These are phyloP conservation scores for Artomyces pyxidatus DNA, from an alignment of 768 basidiomycete species.

Conservation along the genomic window DNA sequence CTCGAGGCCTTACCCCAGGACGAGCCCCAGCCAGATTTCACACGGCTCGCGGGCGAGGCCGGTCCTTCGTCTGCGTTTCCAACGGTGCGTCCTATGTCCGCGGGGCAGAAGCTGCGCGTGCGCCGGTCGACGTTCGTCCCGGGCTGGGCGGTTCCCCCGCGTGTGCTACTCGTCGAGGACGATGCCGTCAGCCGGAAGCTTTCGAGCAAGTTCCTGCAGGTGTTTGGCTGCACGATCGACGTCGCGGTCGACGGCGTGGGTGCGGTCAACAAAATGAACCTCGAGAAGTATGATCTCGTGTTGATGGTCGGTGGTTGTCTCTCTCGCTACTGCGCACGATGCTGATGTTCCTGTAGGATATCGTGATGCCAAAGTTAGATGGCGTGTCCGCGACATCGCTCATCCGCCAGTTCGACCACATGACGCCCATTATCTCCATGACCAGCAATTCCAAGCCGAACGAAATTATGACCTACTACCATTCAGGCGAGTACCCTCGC, in stretches of 20 bases:
- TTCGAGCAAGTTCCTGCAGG: conserved; percentile 88
- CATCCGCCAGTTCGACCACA: conserved; percentile 90
- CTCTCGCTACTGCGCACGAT: not conserved
- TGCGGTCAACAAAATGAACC: conserved; percentile 94
- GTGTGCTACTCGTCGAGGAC: conserved; percentile 91
- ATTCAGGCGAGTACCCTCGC: conserved; percentile 42
- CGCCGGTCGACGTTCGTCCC: conserved; percentile 77
- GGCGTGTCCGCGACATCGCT: conserved; percentile 87
- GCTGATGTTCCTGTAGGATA: conserved; percentile 49
- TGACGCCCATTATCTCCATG: conserved; percentile 98
- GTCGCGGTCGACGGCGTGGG: conserved; percentile 89
- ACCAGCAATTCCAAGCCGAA: conserved; percentile 90
- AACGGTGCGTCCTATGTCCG: conserved; percentile 11
- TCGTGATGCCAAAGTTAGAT: conserved; percentile 88
- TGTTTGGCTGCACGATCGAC: conserved; percentile 92
- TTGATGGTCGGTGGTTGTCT: conserved; percentile 62
- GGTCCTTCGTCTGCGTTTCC: conserved; percentile 19
- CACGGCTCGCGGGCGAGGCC: conserved; percentile 2
- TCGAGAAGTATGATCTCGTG: conserved; percentile 92
- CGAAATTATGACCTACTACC: conserved; percentile 87
- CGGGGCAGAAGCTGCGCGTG: conserved; percentile 49
- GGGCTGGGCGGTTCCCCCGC: conserved; percentile 85
- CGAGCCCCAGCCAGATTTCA: conserved; percentile 1
- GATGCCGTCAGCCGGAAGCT: conserved; percentile 86
- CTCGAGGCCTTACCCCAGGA: conserved; percentile 1